A percentile compares a stretch with the other conserved stretches of the same genome.
Evolutionary conservation across 371 early-diverging fungal genomes (phyloP).

Genomic region (Lichtheimia hyalospora): DNA sequence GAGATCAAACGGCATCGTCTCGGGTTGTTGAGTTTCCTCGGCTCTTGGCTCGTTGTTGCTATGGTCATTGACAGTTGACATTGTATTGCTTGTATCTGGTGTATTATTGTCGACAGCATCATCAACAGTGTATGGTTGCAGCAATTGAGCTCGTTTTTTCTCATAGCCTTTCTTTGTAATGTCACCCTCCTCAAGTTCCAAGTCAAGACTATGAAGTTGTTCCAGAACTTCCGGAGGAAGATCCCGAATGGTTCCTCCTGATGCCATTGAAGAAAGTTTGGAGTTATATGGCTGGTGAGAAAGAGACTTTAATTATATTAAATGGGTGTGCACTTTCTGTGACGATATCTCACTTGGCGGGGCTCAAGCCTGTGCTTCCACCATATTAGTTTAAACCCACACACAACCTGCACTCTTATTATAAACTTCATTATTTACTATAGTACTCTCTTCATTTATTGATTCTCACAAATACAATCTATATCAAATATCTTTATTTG

Average conservation of each 20-base stretch:
- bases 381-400: no score
- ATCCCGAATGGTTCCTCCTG: conserved; percentile 22
- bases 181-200: conserved; percentile 66
- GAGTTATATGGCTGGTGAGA: not conserved
- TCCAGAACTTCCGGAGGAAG: conserved; percentile 45
- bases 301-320: not conserved
- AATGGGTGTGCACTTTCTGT: no score
- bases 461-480: no score
- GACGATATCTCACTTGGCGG: no score
- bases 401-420: no score
- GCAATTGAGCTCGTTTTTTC: conserved; percentile 47
- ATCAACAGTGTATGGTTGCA: conserved; percentile 18
- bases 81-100: not conserved
- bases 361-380: no score
- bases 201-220: conserved; percentile 47
- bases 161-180: conserved; percentile 72
- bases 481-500: no score
- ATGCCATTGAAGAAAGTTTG: conserved; percentile 9
- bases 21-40: not conserved
- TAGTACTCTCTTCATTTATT: no score
- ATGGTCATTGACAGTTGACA: not conserved
- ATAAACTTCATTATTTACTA: no score
- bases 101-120: not conserved
- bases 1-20: conserved; percentile 6
- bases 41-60: not conserved